A percentile compares a stretch with the other conserved stretches of the same genome.
Conservation (phyloP, 2,329 filamentous ascomycete genomes). For the Fusarium sp. region DNA sequence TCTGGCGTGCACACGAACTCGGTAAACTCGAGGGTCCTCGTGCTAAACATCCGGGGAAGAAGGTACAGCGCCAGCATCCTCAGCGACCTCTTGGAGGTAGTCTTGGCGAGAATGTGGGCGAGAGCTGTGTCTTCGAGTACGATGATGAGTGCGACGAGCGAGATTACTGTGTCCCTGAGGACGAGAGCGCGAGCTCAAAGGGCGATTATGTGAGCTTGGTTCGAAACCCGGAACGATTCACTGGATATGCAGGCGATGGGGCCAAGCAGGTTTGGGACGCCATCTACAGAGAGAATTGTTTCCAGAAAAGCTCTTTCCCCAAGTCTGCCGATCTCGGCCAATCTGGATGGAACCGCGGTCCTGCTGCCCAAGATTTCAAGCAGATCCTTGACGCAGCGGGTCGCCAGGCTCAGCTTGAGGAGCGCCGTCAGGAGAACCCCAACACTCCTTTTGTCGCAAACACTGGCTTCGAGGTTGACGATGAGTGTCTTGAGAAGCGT, state of each 20-base stretch:
- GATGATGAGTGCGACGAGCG: conserved; percentile 97
- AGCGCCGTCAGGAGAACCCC: conserved; percentile 58
- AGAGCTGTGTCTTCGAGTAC: conserved; percentile 97
- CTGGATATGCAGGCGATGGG: conserved; percentile 87
- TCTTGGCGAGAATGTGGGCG: conserved; percentile 86
- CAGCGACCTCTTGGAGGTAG: conserved; percentile 82
- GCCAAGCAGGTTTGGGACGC: conserved; percentile 95
- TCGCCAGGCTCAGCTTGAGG: conserved; percentile 70
- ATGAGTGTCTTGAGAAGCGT: conserved; percentile 97
- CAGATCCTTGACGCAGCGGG: conserved; percentile 70
- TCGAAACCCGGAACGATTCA: conserved; percentile 95
- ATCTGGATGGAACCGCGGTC: conserved; percentile 57
- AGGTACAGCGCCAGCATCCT: conserved; percentile 76
- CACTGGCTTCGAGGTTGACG: conserved; percentile 80
- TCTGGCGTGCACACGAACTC: conserved; percentile 92
- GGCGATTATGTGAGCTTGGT: conserved; percentile 96
- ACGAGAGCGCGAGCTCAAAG: conserved; percentile 86
- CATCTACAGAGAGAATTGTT: conserved; percentile 98
- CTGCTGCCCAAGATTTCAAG: conserved; percentile 70
- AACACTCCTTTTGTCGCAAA: conserved; percentile 71
- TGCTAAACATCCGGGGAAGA: conserved; percentile 86
- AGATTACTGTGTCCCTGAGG: conserved; percentile 96
- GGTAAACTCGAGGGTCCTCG: conserved; percentile 92
- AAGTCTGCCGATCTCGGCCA: conserved; percentile 66
- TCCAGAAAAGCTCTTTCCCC: conserved; percentile 75